These are phyloP conservation scores for Penicillium pulvis DNA, from an alignment of 495 filamentous ascomycete species.

Conservation along the genomic window DNA sequence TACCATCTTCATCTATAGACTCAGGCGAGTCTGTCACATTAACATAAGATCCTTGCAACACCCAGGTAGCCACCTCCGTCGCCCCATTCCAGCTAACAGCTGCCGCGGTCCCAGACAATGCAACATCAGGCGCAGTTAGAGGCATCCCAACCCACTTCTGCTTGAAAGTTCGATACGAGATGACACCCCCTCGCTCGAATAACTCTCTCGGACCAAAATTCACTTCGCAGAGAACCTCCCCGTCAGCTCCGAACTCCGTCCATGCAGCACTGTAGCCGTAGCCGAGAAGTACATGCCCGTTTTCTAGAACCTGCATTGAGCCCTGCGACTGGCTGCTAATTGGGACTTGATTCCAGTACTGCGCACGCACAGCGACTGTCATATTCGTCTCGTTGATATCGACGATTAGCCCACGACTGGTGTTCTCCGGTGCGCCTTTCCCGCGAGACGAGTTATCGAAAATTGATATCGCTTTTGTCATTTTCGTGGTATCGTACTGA, in stretches of 20 bases:
- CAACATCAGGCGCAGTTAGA: conserved; percentile 28
- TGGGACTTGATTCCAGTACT: conserved; percentile 35
- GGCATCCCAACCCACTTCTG: conserved; percentile 40
- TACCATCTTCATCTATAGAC: not conserved
- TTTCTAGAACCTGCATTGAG: conserved; percentile 44
- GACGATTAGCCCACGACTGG: conserved; percentile 45
- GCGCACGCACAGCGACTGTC: conserved; percentile 38
- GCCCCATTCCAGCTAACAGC: conserved; percentile 48
- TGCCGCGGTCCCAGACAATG: conserved; percentile 25
- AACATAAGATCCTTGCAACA: conserved; percentile 28
- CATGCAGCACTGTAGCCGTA: conserved; percentile 52
- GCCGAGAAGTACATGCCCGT: conserved; percentile 49
- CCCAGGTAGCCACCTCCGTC: conserved; percentile 41
- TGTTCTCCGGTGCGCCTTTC: conserved; percentile 22
- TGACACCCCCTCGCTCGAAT: conserved; percentile 29
- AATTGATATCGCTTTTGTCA: conserved; percentile 32
- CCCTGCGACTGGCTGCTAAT: conserved; percentile 49
- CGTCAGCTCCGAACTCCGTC: conserved; percentile 45
- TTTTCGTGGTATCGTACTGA: conserved; percentile 18
- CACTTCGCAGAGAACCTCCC: conserved; percentile 34
- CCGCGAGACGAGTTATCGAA: conserved; percentile 38
- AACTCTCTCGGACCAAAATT: conserved; percentile 33
- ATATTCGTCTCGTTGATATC: conserved; percentile 41
- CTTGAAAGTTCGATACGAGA: conserved; percentile 44
- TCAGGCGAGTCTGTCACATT: conserved; percentile 10